These are phyloP conservation scores for Sugiyamaella americana DNA, from an alignment of 805 yeast species.

Conservation along the genomic window DNA sequence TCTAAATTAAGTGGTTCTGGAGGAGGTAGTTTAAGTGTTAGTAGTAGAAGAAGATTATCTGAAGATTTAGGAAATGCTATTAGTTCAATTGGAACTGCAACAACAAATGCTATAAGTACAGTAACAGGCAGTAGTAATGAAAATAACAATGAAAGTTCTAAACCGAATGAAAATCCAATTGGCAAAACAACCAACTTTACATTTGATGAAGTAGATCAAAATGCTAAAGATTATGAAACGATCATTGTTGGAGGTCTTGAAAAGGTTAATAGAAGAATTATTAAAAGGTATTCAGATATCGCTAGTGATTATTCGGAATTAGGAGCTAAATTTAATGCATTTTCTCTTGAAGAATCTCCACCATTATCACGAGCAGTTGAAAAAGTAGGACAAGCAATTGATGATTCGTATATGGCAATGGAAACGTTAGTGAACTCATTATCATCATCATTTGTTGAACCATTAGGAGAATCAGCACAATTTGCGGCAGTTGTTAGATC, in stretches of 20 bases:
- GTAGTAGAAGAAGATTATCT: background rate
- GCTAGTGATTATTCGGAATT: constrained; percentile 65
- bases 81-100: background rate
- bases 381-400: constrained; percentile 80
- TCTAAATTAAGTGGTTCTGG: constrained; percentile 26
- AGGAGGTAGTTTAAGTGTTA: constrained; percentile 18
- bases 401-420: constrained; percentile 49
- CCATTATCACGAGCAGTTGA: constrained; percentile 56
- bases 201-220: constrained; percentile 38
- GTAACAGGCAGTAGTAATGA: no score
- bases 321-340: constrained; percentile 65
- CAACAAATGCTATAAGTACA: constrained; percentile 17
- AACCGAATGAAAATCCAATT: no score
- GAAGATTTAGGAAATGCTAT: background rate
- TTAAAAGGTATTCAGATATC: constrained; percentile 50
- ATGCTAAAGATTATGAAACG: constrained; percentile 42
- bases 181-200: background rate
- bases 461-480: constrained; percentile 66
- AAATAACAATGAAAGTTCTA: constrained; percentile 31
- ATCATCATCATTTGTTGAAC: constrained; percentile 58
- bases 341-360: constrained; percentile 44
- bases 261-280: constrained; percentile 49
- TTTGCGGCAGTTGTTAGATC: constrained; percentile 51
- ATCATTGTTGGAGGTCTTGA: constrained; percentile 47
- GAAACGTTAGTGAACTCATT: constrained; percentile 47